phyloP scores from a whole-genome alignment of 768 basidiomycete species.

The Macrolepiota dolichaula region DNA sequence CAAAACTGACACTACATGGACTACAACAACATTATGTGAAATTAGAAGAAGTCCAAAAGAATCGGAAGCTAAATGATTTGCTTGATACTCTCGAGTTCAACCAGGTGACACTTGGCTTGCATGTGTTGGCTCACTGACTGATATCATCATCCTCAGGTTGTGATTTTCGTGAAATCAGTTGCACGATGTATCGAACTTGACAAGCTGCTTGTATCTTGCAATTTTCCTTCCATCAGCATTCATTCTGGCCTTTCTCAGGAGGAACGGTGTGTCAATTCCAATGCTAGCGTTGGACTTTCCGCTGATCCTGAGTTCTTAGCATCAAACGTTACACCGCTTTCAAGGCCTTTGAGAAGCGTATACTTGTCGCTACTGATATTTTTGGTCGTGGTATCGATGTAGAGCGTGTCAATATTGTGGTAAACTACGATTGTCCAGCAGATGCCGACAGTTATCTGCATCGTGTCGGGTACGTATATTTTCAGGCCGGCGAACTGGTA shows the following conservation, averaged over 20 bases:
- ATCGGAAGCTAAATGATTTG: conserved; percentile 94
- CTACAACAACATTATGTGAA: conserved; percentile 99
- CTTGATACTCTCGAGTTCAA: conserved; percentile 98
- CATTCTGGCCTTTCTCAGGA: conserved; percentile 94
- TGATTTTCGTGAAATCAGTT: conserved; percentile 99
- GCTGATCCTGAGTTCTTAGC: conserved; percentile 34
- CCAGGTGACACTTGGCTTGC: conserved; percentile 53
- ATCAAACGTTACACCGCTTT: conserved; percentile 96
- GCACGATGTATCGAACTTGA: conserved; percentile 95
- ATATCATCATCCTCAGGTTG: conserved; percentile 59
- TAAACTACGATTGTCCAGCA: conserved; percentile 97
- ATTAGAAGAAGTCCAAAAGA: conserved; percentile 92
- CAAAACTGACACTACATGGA: conserved; percentile 96
- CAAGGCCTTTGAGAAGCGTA: conserved; percentile 99
- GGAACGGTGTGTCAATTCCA: conserved; percentile 69
- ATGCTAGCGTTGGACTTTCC: not conserved
- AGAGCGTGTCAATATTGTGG: conserved; percentile 98
- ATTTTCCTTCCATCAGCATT: conserved; percentile 97
- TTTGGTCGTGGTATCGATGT: conserved; percentile 99
- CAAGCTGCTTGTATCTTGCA: conserved; percentile 93
- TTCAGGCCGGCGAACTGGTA: not conserved
- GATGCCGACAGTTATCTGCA: conserved; percentile 99
- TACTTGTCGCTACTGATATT: conserved; percentile 97
- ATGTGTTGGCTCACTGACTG: not conserved
- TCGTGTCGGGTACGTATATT: conserved; percentile 77